Evolutionary conservation across 2,329 filamentous ascomycete genomes (phyloP), one percentile per base, ranked within the genome.

Genomic region (Chrysosporium keratinophilum): DNA sequence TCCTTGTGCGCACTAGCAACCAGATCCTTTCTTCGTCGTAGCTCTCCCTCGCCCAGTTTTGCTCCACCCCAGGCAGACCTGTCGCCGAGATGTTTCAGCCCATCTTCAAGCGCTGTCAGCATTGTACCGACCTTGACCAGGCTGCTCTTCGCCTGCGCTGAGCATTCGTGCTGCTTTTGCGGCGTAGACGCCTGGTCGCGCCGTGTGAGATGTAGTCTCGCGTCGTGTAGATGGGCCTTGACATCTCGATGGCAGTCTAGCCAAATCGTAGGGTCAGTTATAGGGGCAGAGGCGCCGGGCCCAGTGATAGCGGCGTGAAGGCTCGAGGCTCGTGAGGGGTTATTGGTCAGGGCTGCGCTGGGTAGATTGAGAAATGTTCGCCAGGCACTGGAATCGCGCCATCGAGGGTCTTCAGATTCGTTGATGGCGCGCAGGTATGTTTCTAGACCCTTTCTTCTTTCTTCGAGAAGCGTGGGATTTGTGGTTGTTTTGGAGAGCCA

Each of bases 81-180:
- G 15, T 65, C 65, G 40, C 62, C 63, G 1, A 74, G 60, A 50
- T 68, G 67, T 54, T 69, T 72, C 54, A 84, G 62, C 0, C 78
- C 80, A 43, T 79, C 74, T 54, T 83, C 81, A 11, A 84, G 66
- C 11, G 78, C 74, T 5, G 69, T 66, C 6, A 83, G 76, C 56
- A 80, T 67, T 5, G 75, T 74, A 1, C 75, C 76, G 0, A 79
- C 78, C 43, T 78, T 72, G 20, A 83, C 74, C 10, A 84, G 73
- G 50, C 72, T 74, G 41, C 75, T 76, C 69, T 84, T 84, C 42
- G 81, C 81, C 23, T 77, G 76, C 5, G 79, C 79, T 7, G 78
- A 76, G n/a, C 76, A 77, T 60, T 82, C 78, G 62, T 84, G 81
- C 64, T 84, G 81, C 51, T 75, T 74, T 55, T 80, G 77, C 2